phyloP scores from a whole-genome alignment of 352 stramenopile genomes.

The Phytophthora nicotianae region DNA sequence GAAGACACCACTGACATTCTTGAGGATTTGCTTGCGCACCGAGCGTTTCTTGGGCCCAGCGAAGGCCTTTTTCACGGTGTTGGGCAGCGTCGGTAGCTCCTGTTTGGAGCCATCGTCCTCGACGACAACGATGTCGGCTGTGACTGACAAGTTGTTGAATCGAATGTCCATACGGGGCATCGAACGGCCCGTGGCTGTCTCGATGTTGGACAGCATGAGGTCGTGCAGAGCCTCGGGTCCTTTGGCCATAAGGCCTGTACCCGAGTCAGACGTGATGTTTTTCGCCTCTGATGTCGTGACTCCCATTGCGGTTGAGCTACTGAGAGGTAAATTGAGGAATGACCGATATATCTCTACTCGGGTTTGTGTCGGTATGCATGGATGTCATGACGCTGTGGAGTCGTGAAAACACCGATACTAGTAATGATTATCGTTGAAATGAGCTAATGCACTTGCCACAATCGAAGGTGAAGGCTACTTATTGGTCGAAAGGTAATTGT shows the following conservation, averaged over 20 bases:
- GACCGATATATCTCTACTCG: no score
- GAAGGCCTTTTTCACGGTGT: not conserved
- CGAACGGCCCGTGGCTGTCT: conserved; percentile 28
- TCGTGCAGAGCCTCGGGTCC: conserved; percentile 41
- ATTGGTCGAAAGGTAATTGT: conserved; percentile 4
- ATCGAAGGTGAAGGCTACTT: not conserved
- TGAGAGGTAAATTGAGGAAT: conserved; percentile 25
- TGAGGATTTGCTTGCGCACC: not conserved
- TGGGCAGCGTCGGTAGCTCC: not conserved
- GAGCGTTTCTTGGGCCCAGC: not conserved
- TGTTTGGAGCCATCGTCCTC: conserved; percentile 21
- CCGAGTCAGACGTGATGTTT: conserved; percentile 28
- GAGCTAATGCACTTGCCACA: conserved; percentile 2
- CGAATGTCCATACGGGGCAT: conserved; percentile 55
- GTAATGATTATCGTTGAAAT: conserved; percentile 4
- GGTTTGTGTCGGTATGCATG: not conserved
- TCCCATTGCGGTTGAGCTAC: conserved; percentile 15
- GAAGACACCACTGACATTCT: not conserved
- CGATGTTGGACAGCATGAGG: conserved; percentile 27
- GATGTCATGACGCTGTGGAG: conserved; percentile 4
- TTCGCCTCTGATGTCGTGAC: conserved; percentile 7
- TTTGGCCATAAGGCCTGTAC: conserved; percentile 32
- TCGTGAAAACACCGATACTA: not conserved
- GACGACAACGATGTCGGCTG: conserved; percentile 36
- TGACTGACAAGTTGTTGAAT: conserved; percentile 46